These are phyloP conservation scores for Tephrocybe sp. DNA, from an alignment of 768 basidiomycete genomes.

Conservation along the genomic window DNA sequence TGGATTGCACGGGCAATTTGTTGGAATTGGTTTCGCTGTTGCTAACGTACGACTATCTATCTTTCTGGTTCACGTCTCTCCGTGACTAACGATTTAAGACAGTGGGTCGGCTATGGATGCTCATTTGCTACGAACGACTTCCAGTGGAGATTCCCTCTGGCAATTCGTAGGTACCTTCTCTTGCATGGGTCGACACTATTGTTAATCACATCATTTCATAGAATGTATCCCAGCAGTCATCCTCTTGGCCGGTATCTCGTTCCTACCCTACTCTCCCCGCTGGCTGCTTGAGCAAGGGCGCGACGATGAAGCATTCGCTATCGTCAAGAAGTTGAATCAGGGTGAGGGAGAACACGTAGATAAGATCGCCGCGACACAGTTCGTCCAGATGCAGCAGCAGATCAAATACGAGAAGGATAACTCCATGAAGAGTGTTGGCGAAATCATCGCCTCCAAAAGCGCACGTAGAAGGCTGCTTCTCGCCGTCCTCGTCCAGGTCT, in stretches of 20 bases:
- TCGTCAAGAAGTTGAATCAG: slow-evolving; percentile 2
- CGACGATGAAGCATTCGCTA: slow-evolving; percentile 4
- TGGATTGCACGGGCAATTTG: slow-evolving; percentile 11
- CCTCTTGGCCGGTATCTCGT: slow-evolving; percentile 1
- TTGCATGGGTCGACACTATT: background rate
- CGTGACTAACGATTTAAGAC: background rate
- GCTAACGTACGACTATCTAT: slow-evolving; percentile 1
- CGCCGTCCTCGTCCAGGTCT: slow-evolving; percentile 7
- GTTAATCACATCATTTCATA: background rate
- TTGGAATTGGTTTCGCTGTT: slow-evolving; percentile 7
- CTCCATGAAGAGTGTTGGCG: background rate
- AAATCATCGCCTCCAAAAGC: slow-evolving; percentile 6
- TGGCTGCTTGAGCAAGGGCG: slow-evolving; percentile 7
- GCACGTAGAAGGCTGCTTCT: slow-evolving; percentile 10
- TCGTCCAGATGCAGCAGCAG: slow-evolving; percentile 9
- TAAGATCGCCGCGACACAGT: background rate
- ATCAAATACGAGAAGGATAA: slow-evolving; percentile 7
- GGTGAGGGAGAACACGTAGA: slow-evolving; percentile 1
- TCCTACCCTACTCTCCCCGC: slow-evolving; percentile 8
- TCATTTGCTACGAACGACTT: slow-evolving; percentile 6
- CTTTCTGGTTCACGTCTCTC: background rate
- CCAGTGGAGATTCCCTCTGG: slow-evolving; percentile 11
- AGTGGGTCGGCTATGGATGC: slow-evolving; percentile 12
- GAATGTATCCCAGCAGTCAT: slow-evolving; percentile 8
- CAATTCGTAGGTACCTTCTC: slow-evolving; percentile 1